Percentiles rank a stretch among this genome's conserved stretches.
Conservation (phyloP, 2,329 filamentous ascomycete species). For the Diaporthe nobilis region DNA sequence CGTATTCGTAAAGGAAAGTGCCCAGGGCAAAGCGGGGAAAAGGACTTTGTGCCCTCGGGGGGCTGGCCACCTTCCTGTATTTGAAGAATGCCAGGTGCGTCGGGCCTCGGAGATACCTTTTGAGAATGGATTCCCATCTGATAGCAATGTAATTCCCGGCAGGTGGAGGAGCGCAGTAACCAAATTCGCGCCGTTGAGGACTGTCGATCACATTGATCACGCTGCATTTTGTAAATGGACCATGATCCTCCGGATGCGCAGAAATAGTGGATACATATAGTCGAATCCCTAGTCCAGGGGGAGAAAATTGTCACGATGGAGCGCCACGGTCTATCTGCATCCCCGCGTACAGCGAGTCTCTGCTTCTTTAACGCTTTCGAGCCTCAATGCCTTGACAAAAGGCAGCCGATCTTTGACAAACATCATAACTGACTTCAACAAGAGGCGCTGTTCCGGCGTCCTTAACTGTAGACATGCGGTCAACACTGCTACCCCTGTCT, state of each 20-base stretch:
- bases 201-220: not conserved
- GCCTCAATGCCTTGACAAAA: not conserved
- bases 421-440: not conserved
- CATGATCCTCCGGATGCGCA: not conserved
- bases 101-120: constrained; percentile 6
- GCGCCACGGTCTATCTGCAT: not conserved
- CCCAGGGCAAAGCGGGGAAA: not conserved
- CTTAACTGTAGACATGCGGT: not conserved
- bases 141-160: constrained; percentile 9
- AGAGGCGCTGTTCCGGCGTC: not conserved
- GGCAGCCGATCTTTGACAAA: not conserved
- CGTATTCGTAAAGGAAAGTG: constrained; percentile 6
- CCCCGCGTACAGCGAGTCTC: too few species aligned
- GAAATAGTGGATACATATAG: not conserved
- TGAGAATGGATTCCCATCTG: not conserved
- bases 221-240: not conserved
- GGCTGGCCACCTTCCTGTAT: not conserved
- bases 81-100: not conserved
- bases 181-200: not conserved
- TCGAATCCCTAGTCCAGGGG: not conserved
- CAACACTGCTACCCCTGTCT: not conserved
- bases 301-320: not conserved
- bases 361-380: not conserved
- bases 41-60: not conserved
- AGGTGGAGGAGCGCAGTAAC: not conserved